Percentiles rank a stretch among this genome's conserved stretches.
Conservation (phyloP, 306 rosid species). For the Canavalia ensiformis region DNA sequence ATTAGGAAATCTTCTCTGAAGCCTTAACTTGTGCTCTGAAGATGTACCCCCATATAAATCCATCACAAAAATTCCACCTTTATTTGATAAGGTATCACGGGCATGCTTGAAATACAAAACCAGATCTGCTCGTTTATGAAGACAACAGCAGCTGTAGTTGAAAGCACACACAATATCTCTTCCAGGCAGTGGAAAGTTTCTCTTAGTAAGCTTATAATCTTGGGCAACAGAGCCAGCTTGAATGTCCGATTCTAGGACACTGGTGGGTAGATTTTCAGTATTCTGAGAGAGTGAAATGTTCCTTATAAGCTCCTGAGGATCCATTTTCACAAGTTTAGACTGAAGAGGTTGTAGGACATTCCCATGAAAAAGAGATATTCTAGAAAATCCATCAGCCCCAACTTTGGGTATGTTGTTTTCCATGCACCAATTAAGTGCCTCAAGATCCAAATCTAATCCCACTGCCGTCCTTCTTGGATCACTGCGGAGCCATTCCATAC, state of each 20-base stretch:
- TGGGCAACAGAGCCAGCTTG: constrained; percentile 53
- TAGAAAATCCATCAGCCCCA: constrained; percentile 78
- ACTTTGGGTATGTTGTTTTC: constrained; percentile 75
- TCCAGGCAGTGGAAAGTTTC: constrained; percentile 58
- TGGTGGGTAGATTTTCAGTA: constrained; percentile 39
- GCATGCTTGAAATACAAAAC: constrained; percentile 86
- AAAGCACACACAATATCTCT: constrained; percentile 93
- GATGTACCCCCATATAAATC: constrained; percentile 95
- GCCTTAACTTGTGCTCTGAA: constrained; percentile 81
- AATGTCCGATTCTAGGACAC: constrained; percentile 51
- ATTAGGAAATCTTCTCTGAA: constrained; percentile 85
- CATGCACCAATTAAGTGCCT: constrained; percentile 87
- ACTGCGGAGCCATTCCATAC: constrained; percentile 84
- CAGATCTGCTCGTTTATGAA: constrained; percentile 81
- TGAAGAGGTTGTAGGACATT: constrained; percentile 83
- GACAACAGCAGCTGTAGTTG: constrained; percentile 97
- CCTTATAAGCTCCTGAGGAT: constrained; percentile 59
- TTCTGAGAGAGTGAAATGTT: constrained; percentile 60
- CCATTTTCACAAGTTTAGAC: constrained; percentile 66
- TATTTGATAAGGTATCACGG: constrained; percentile 65
- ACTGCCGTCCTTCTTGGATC: constrained; percentile 83
- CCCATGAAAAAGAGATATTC: constrained; percentile 89
- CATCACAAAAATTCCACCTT: constrained; percentile 94
- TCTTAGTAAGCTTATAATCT: constrained; percentile 49
- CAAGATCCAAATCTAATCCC: constrained; percentile 86